phyloP scores from a whole-genome alignment of 805 yeast genomes.

The Grigorovia jiainica region DNA sequence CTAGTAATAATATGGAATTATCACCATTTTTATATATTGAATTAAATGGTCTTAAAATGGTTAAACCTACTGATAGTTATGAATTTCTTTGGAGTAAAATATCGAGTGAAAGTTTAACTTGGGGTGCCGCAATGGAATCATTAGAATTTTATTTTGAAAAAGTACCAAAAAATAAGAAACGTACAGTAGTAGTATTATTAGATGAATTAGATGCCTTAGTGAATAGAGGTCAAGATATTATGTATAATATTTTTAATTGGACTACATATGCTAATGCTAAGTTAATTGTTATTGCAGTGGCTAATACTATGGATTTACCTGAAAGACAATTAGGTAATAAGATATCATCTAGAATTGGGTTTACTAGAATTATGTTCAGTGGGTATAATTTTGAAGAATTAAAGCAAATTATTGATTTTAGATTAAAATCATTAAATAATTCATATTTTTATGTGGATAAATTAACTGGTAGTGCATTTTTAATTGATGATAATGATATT shows the following conservation, averaged over 20 bases:
- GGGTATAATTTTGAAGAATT: slow-evolving; percentile 81
- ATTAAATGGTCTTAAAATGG: slow-evolving; percentile 81
- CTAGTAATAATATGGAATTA: slow-evolving; percentile 31
- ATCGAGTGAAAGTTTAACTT: slow-evolving; percentile 46
- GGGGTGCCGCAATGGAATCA: slow-evolving; percentile 54
- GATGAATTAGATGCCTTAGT: slow-evolving; percentile 94
- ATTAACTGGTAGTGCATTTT: slow-evolving; percentile 31
- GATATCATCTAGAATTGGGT: slow-evolving; percentile 83
- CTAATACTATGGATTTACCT: slow-evolving; percentile 95
- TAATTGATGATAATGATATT: slow-evolving; percentile 15
- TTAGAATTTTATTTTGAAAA: slow-evolving; percentile 62
- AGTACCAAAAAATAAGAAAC: slow-evolving; percentile 25
- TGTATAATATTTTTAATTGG: slow-evolving; percentile 98
- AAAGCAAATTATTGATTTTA: slow-evolving; percentile 58
- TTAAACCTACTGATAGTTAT: slow-evolving; percentile 73
- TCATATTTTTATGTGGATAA: slow-evolving; percentile 27
- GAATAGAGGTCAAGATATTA: slow-evolving; percentile 64
- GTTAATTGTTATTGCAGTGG: slow-evolving; percentile 82
- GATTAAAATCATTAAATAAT: slow-evolving; percentile 46
- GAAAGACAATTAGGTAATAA: slow-evolving; percentile 82
- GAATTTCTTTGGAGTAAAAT: slow-evolving; percentile 74
- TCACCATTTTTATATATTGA: slow-evolving; percentile 64
- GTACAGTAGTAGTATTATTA: slow-evolving; percentile 58
- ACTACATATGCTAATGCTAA: slow-evolving; percentile 75
- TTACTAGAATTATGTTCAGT: slow-evolving; percentile 75